Evolutionary conservation across 306 rosid genomes (phyloP).

Genomic region (Vigna nakashimae): DNA sequence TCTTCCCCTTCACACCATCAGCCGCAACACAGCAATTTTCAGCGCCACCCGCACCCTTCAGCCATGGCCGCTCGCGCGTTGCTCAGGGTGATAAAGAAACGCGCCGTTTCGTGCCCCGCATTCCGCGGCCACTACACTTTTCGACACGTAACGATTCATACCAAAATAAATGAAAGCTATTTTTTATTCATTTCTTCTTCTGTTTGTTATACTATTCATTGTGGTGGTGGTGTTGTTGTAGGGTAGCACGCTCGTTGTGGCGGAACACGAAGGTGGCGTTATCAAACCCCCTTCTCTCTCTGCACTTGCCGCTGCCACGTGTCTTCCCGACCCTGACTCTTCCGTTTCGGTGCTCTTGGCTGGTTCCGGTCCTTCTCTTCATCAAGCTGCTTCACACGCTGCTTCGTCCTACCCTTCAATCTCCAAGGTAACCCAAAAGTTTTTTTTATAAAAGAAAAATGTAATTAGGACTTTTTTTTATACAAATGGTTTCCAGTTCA

Average conservation of each 20-base stretch:
- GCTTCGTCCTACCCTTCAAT: constrained; percentile 78
- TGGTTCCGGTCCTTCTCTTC: constrained; percentile 83
- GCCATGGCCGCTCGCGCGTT: constrained; percentile 63
- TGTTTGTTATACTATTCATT: neutral
- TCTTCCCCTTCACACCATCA: neutral
- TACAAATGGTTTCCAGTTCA: neutral
- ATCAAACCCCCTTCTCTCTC: constrained; percentile 72
- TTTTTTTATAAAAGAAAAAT: neutral
- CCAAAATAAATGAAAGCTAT: neutral
- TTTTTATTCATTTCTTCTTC: constrained; percentile 17
- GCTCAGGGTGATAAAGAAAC: constrained; percentile 62
- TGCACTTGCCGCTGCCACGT: constrained; percentile 77
- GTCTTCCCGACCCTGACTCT: constrained; percentile 55
- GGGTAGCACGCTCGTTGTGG: constrained; percentile 87
- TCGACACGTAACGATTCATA: constrained; percentile 59
- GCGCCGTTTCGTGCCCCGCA: constrained; percentile 45
- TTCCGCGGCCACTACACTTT: constrained; percentile 45
- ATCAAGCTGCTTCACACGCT: constrained; percentile 77
- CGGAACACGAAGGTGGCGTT: constrained; percentile 80
- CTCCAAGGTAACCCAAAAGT: constrained; percentile 62
- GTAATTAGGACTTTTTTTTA: neutral
- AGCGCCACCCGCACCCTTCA: neutral
- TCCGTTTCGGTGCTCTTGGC: constrained; percentile 81
- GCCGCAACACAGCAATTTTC: neutral
- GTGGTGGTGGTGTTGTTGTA: constrained; percentile 35